These are phyloP conservation scores for Eudorina sp. DNA, from an alignment of 139 green algal genomes.

Conservation along the genomic window DNA sequence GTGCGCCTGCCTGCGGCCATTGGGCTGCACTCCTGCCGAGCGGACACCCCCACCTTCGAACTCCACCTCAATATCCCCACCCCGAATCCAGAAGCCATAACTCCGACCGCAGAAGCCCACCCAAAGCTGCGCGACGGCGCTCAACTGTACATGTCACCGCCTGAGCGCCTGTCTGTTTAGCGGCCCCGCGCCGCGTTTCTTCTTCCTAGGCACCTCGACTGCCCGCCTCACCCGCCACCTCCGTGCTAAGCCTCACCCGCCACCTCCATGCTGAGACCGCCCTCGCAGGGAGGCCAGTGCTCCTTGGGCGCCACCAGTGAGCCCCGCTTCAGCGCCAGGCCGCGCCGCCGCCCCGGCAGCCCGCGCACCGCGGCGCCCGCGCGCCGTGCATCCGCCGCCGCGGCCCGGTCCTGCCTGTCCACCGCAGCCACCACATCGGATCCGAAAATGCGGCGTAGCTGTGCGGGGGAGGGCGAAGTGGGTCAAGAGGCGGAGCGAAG, in stretches of 20 bases:
- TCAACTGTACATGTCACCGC: no score
- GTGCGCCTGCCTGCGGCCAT: no score
- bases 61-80: no score
- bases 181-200: no score
- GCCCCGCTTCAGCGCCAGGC: slow-evolving; percentile 61
- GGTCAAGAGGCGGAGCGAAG: background rate
- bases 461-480: background rate
- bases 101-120: no score
- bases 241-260: slow-evolving; percentile 41
- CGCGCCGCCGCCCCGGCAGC: slow-evolving; percentile 57
- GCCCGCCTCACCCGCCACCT: no score
- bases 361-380: background rate
- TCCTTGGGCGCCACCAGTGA: slow-evolving; percentile 77
- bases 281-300: slow-evolving; percentile 72
- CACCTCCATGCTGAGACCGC: slow-evolving; percentile 65
- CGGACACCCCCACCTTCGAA: no score
- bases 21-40: no score
- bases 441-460: slow-evolving; percentile 89
- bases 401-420: slow-evolving; percentile 65
- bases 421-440: slow-evolving; percentile 72
- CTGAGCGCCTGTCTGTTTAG: no score
- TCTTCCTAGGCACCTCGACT: no score
- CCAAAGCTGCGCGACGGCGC: no score
- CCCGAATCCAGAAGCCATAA: no score
- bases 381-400: slow-evolving; percentile 28